Evolutionary conservation across 2,329 filamentous ascomycete species (phyloP).

Genomic region (Alternaria arbusti): DNA sequence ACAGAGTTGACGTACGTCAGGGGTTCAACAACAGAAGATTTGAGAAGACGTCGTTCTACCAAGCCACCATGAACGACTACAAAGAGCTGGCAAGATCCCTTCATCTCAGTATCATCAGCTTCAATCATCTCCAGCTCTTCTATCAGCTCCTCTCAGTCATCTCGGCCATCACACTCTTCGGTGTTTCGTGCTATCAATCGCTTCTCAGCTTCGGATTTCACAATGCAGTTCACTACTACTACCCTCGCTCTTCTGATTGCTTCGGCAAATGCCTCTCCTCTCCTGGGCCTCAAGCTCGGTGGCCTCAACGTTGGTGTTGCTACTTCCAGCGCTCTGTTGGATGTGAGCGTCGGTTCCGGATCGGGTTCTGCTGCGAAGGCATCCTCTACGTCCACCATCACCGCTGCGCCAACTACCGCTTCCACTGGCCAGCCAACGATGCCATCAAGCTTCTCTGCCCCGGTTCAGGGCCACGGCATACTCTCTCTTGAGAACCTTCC

Average conservation of each 20-base stretch:
- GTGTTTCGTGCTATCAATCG: not conserved
- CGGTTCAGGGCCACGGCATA: not conserved
- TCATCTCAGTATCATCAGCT: not conserved
- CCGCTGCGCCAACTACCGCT: not conserved
- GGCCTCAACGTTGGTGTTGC: not conserved
- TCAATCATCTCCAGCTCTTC: not conserved
- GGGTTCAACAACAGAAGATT: not conserved
- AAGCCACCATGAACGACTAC: not conserved
- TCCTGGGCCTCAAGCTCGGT: conserved; percentile 1
- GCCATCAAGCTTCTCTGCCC: conserved; percentile 8
- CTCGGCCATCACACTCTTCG: not conserved
- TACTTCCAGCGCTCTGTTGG: not conserved
- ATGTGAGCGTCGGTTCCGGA: not conserved
- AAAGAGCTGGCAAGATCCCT: not conserved
- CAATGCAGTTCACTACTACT: conserved; percentile 5
- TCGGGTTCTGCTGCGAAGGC: not conserved
- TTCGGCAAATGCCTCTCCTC: not conserved
- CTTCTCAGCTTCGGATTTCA: not conserved
- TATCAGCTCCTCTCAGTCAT: not conserved
- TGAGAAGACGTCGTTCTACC: not conserved
- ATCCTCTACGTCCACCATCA: not conserved
- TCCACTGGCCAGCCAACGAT: not conserved
- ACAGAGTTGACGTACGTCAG: not conserved
- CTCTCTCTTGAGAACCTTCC: conserved; percentile 5
- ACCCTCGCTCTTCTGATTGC: not conserved